Evolutionary conservation across 306 rosid species (phyloP), one percentile per base, ranked within the genome.

Genomic region (Lupinus albus): DNA sequence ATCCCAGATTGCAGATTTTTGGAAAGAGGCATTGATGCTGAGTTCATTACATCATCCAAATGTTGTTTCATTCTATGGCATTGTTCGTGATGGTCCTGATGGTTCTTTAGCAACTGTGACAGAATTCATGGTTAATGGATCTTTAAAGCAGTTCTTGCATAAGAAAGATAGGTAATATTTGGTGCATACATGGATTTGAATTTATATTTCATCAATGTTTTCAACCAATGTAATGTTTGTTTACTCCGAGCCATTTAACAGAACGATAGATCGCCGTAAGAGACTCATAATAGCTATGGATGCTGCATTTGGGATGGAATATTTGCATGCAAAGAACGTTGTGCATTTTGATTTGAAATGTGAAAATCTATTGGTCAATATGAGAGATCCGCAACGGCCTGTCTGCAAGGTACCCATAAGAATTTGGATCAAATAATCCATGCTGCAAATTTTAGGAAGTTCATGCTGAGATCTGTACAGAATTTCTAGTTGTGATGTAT

Each of bases 271-370:
- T 80, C 97, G 99, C 61, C 96, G 99, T 7, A 94, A 94, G 81
- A 85, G 99, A 77, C 89, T 94, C 66, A 94, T 94, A 80, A 94
- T 94, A 67, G 96, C 95, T 16, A 90, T 90, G 99, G 99, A 94
- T 86, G 96, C 99, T 81, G 96, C 99, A 72, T 90, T 94, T 77
- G 99, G 99, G 69, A 94, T 94, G 99, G 99, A 94, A 77, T 94
- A 94, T 80, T 79, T 94, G 85, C 99, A 94, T 70, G 97, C 88
- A 60, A 94, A 90, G 86, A 82, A 86, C 75, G 85, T 94, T 70
- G 99, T 94, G 32, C 99, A 94, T 86, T 94, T 94, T 84, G 99
- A 94, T 85, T 84, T 94, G 85, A 94, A 93, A 76, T 94, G 97
- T 49, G 99, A 90, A 83, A 94, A 94, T 84, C 85, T 94, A 56